Conservation (phyloP, 2,329 filamentous ascomycete genomes). For the Aspergillus viridinutans region DNA sequence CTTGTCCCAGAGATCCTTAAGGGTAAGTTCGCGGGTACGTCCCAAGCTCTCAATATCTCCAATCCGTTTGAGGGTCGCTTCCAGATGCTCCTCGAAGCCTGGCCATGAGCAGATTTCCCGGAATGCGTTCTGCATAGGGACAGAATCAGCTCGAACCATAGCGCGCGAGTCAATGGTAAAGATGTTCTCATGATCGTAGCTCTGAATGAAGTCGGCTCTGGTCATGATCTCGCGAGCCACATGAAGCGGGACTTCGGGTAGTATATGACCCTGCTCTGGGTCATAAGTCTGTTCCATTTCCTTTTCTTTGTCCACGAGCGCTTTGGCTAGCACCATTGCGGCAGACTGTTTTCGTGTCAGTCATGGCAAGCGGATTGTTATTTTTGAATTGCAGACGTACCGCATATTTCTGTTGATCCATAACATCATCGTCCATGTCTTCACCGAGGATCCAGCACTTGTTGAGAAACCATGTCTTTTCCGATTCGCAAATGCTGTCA, state of each 20-base stretch:
- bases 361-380: neutral
- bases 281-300: constrained; percentile 62
- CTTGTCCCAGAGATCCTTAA: constrained; percentile 86
- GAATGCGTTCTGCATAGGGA: constrained; percentile 95
- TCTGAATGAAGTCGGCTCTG: constrained; percentile 85
- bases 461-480: constrained; percentile 76
- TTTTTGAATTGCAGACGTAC: constrained; percentile 47
- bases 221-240: constrained; percentile 91
- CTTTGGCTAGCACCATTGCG: constrained; percentile 88
- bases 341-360: constrained; percentile 57
- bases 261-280: constrained; percentile 62
- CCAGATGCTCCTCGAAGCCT: constrained; percentile 77
- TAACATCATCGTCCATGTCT: constrained; percentile 92
- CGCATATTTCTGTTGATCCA: constrained; percentile 96
- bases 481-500: constrained; percentile 63
- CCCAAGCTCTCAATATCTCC: constrained; percentile 89
- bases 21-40: constrained; percentile 87
- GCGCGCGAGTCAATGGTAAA: constrained; percentile 89
- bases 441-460: constrained; percentile 71
- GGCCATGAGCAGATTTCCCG: constrained; percentile 70
- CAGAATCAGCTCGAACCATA: constrained; percentile 84
- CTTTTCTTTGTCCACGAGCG: constrained; percentile 78
- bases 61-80: constrained; percentile 80
- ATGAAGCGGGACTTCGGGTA: constrained; percentile 78
- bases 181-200: constrained; percentile 88